These are phyloP conservation scores for Chlorociboria aeruginascens DNA, from an alignment of 495 filamentous ascomycete genomes.

Conservation along the genomic window DNA sequence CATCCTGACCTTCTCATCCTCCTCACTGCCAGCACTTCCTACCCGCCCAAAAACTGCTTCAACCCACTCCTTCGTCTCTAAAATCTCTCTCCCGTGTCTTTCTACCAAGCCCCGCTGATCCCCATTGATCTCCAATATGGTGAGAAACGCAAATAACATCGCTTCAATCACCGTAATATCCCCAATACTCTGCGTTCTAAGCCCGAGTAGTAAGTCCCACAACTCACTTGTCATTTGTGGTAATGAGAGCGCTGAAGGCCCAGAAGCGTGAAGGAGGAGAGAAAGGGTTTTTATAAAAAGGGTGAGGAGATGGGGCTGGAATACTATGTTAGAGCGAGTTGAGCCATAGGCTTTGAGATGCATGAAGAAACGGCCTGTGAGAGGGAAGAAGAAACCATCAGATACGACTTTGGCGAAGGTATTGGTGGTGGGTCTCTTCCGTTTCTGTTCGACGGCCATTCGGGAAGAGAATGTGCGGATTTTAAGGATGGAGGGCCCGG, in stretches of 20 bases:
- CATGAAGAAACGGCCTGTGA: slow-evolving; percentile 48
- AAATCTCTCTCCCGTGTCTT: slow-evolving; percentile 38
- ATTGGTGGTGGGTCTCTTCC: slow-evolving; percentile 58
- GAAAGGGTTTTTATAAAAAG: slow-evolving; percentile 54
- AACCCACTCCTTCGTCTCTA: slow-evolving; percentile 59
- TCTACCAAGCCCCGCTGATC: slow-evolving; percentile 40
- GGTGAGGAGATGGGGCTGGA: slow-evolving; percentile 47
- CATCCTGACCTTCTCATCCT: slow-evolving; percentile 52
- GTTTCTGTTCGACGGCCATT: slow-evolving; percentile 55
- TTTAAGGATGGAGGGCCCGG: slow-evolving; percentile 76
- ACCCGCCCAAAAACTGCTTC: slow-evolving; percentile 53
- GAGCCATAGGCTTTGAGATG: slow-evolving; percentile 31
- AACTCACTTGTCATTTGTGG: slow-evolving; percentile 59
- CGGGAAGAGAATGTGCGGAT: slow-evolving; percentile 66
- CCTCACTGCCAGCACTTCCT: slow-evolving; percentile 29
- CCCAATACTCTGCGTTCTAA: slow-evolving; percentile 23
- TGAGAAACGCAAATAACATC: slow-evolving; percentile 65
- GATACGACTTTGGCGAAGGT: slow-evolving; percentile 61
- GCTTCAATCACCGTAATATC: slow-evolving; percentile 51
- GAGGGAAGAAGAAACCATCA: slow-evolving; percentile 71
- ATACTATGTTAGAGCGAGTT: slow-evolving; percentile 26
- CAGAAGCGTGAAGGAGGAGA: slow-evolving; percentile 52
- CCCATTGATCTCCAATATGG: slow-evolving; percentile 72
- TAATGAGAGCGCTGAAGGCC: slow-evolving; percentile 46
- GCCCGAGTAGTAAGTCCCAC: slow-evolving; percentile 50